A percentile compares a stretch with the other conserved stretches of the same genome.
These are phyloP conservation scores for Monosporascus sp. DNA, from an alignment of 2,329 filamentous ascomycete species.

Conservation along the genomic window DNA sequence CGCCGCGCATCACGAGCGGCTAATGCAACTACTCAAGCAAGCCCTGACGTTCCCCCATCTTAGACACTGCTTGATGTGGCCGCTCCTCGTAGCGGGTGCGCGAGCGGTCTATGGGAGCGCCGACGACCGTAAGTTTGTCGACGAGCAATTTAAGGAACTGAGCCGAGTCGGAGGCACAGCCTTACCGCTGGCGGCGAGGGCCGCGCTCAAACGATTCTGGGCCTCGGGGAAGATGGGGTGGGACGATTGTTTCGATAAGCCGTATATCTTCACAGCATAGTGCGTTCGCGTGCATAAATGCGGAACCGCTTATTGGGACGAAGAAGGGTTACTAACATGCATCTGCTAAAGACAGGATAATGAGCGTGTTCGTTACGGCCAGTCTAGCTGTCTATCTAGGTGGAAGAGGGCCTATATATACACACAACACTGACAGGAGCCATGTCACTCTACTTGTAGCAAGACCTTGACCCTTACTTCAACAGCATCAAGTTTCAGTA, in stretches of 20 bases:
- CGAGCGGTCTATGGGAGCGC: slow-evolving; percentile 16
- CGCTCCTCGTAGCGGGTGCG: slow-evolving; percentile 27
- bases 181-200: slow-evolving; percentile 20
- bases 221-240: slow-evolving; percentile 23
- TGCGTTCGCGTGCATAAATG: neutral
- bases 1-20: slow-evolving; percentile 10
- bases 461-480: too few relatives aligned
- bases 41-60: slow-evolving; percentile 11
- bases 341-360: too few relatives aligned
- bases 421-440: too few relatives aligned
- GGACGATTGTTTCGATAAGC: slow-evolving; percentile 32
- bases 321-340: too few relatives aligned
- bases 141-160: slow-evolving; percentile 16
- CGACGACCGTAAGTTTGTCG: slow-evolving; percentile 22
- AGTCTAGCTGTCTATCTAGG: too few relatives aligned
- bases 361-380: too few relatives aligned
- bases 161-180: slow-evolving; percentile 18
- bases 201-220: slow-evolving; percentile 27
- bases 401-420: too few relatives aligned
- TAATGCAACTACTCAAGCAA: slow-evolving; percentile 18
- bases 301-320: too few relatives aligned
- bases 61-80: slow-evolving; percentile 26
- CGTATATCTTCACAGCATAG: slow-evolving; percentile 19
- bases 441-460: too few relatives aligned
- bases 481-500: neutral